Percentiles rank a stretch among this genome's conserved stretches.
Evolutionary conservation across 495 filamentous ascomycete genomes (phyloP).

Genomic region (Penicillium roqueforti): DNA sequence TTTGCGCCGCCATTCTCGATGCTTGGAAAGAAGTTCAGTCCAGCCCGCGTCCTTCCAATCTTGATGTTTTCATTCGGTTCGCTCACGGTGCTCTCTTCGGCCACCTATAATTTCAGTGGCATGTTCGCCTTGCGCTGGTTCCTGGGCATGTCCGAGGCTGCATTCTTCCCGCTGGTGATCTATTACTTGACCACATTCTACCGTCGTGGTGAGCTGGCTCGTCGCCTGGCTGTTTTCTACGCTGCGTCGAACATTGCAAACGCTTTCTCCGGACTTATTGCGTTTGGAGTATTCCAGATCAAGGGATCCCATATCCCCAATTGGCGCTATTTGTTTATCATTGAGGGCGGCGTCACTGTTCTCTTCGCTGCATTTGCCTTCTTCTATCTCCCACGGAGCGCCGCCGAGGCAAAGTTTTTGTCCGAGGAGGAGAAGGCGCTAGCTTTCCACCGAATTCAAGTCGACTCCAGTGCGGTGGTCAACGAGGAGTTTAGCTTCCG

Average conservation of each 20-base stretch:
- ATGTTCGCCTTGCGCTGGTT: conserved; percentile 56
- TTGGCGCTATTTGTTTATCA: conserved; percentile 76
- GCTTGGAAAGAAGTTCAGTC: conserved; percentile 63
- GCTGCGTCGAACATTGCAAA: conserved; percentile 70
- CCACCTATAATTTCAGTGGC: conserved; percentile 58
- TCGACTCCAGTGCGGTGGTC: conserved; percentile 68
- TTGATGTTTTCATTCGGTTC: conserved; percentile 66
- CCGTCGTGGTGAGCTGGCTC: conserved; percentile 68
- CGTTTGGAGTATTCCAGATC: conserved; percentile 75
- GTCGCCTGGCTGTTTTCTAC: conserved; percentile 75
- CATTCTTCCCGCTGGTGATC: conserved; percentile 68
- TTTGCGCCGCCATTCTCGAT: conserved; percentile 64
- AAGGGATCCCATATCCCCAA: conserved; percentile 45
- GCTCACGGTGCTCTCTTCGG: conserved; percentile 53
- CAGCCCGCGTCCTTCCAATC: conserved; percentile 57
- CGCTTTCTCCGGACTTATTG: conserved; percentile 69
- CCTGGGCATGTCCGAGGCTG: conserved; percentile 67
- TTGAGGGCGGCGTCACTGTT: conserved; percentile 64
- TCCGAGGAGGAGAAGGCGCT: conserved; percentile 60
- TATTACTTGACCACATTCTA: conserved; percentile 65
- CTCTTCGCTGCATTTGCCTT: conserved; percentile 59
- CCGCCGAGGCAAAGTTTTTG: conserved; percentile 60
- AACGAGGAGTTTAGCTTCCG: conserved; percentile 65
- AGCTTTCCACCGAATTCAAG: conserved; percentile 68
- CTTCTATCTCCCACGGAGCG: conserved; percentile 66